phyloP scores from a whole-genome alignment of 2,329 filamentous ascomycete genomes.

The Pseudocercospora eumusae region DNA sequence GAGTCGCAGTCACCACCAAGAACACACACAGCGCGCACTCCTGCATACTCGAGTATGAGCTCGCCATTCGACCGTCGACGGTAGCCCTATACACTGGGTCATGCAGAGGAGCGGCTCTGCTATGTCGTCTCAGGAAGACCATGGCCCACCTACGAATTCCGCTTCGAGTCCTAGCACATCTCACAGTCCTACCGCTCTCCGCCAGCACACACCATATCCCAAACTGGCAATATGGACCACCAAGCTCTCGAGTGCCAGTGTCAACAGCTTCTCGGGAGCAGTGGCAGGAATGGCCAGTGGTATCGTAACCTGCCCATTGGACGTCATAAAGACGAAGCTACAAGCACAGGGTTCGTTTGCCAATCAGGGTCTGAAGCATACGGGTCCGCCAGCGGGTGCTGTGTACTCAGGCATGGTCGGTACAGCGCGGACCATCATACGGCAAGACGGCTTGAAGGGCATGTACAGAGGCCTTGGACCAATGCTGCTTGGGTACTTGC shows the following conservation, averaged over 20 bases:
- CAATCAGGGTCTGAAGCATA: conserved; percentile 37
- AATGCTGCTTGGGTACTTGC: conserved; percentile 92
- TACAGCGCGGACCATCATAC: conserved; percentile 82
- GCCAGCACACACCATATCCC: conserved; percentile 34
- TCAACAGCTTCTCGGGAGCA: conserved; percentile 85
- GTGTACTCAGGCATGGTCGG: conserved; percentile 85
- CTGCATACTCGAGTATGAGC: conserved; percentile 33
- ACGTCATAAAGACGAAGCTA: conserved; percentile 98
- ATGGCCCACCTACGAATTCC: conserved; percentile 27
- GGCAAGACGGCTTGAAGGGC: conserved; percentile 82
- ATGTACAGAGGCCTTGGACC: conserved; percentile 92
- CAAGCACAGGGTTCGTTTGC: conserved; percentile 89
- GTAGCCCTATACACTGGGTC: conserved; percentile 34
- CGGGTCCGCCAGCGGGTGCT: conserved; percentile 48
- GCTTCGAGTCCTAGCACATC: conserved; percentile 14
- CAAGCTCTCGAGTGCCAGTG: conserved; percentile 56
- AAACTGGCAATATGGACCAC: conserved; percentile 45
- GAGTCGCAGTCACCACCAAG: neutral
- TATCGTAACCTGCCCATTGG: conserved; percentile 91
- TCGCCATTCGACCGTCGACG: conserved; percentile 26
- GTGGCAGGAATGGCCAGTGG: conserved; percentile 89
- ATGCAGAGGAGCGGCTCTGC: conserved; percentile 37
- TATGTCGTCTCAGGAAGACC: conserved; percentile 36
- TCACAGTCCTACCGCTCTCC: conserved; percentile 20
- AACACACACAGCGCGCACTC: neutral